Conservation (phyloP, 352 stramenopile species). For the Hyaloperonospora arabidopsidis region DNA sequence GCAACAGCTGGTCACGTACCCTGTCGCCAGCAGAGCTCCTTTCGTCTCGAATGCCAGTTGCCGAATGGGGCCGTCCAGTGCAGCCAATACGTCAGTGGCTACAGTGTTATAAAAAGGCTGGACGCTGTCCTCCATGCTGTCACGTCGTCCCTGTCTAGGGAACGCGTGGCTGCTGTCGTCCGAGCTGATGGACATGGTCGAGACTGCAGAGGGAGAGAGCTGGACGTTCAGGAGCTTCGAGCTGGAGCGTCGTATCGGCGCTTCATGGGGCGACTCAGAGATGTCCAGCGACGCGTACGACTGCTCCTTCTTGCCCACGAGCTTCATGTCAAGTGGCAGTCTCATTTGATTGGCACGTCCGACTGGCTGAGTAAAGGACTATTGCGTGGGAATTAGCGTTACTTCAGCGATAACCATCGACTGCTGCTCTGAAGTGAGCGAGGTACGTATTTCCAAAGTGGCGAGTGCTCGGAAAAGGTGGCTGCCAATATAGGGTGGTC, state of each 20-base stretch:
- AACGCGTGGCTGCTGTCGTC: slow-evolving; percentile 20
- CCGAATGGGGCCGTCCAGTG: slow-evolving; percentile 56
- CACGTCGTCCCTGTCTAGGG: slow-evolving; percentile 4
- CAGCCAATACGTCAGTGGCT: slow-evolving; percentile 50
- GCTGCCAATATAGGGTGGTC: too few species aligned
- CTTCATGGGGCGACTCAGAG: slow-evolving; percentile 37
- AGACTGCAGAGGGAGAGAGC: slow-evolving; percentile 37
- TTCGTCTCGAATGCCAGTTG: slow-evolving; percentile 76
- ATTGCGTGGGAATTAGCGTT: too few species aligned
- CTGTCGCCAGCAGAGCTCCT: slow-evolving; percentile 70
- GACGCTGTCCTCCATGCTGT: slow-evolving; percentile 7
- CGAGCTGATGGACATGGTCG: slow-evolving; percentile 28
- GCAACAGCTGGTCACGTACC: slow-evolving; percentile 28
- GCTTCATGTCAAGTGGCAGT: slow-evolving; percentile 38
- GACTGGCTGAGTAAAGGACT: background rate
- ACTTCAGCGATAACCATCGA: too few species aligned
- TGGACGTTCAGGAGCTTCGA: slow-evolving; percentile 34
- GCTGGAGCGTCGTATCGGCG: slow-evolving; percentile 27
- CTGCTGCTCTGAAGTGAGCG: too few species aligned
- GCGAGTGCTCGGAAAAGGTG: too few species aligned
- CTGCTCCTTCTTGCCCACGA: slow-evolving; percentile 64
- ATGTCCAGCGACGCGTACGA: slow-evolving; percentile 70
- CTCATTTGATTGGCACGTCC: slow-evolving; percentile 6
- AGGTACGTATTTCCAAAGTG: too few species aligned
- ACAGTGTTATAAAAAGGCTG: slow-evolving; percentile 41